These are phyloP conservation scores for Metschnikowia kofuensis DNA, from an alignment of 805 yeast species.

Conservation along the genomic window DNA sequence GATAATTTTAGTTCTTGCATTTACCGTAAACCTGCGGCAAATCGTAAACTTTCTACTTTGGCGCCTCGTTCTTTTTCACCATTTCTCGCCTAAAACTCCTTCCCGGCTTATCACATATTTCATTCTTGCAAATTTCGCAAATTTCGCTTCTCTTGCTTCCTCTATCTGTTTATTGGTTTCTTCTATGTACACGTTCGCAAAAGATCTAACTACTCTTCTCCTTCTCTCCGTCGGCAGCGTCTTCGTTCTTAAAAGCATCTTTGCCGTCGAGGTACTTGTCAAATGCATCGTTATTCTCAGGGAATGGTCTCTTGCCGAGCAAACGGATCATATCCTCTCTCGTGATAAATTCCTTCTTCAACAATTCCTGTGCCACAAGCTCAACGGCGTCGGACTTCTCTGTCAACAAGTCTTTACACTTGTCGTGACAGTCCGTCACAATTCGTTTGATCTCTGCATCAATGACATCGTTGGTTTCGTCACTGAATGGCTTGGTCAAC, in stretches of 20 bases:
- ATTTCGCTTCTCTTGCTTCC: too few relatives aligned
- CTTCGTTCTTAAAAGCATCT: constrained; percentile 39
- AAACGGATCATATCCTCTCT: constrained; percentile 91
- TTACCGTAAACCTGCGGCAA: too few relatives aligned
- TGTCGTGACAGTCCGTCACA: constrained; percentile 60
- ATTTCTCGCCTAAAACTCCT: too few relatives aligned
- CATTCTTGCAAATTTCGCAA: too few relatives aligned
- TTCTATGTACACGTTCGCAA: not conserved
- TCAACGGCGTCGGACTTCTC: constrained; percentile 77
- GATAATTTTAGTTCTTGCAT: too few relatives aligned
- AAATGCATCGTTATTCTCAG: constrained; percentile 87
- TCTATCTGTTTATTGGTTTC: not conserved
- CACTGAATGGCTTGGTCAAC: constrained; percentile 64
- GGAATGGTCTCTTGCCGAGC: constrained; percentile 89
- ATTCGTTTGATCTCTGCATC: constrained; percentile 69
- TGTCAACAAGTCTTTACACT: constrained; percentile 57
- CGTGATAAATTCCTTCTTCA: constrained; percentile 84
- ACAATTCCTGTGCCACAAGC: constrained; percentile 80
- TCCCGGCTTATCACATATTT: too few relatives aligned
- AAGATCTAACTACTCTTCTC: constrained; percentile 13
- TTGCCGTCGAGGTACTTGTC: constrained; percentile 62
- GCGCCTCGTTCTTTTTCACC: too few relatives aligned
- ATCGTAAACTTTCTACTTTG: too few relatives aligned
- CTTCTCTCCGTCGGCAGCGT: constrained; percentile 20
- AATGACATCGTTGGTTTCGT: constrained; percentile 62